Evolutionary conservation across 805 yeast genomes (phyloP), one percentile per base, ranked within the genome.

Genomic region (Starmerella tilneyi): DNA sequence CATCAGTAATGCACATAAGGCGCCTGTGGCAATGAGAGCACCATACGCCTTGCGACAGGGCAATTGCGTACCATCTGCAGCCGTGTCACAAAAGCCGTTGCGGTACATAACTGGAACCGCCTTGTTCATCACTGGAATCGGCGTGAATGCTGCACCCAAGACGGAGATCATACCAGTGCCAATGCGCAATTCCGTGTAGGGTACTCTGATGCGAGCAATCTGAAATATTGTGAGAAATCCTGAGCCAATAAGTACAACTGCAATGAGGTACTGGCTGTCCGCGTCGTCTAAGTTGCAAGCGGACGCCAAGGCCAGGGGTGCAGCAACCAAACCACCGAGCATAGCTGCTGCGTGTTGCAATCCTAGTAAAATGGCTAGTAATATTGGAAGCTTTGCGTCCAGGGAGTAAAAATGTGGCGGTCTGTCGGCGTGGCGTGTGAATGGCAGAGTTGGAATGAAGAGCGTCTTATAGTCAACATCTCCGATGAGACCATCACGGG

Each of bases 11-110:
- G 86, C 83, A 64, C 94, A 84, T 17, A 75, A 71, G 29, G 74
- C 71, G 15, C 86, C 81, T 6, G 94, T 81, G 32, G 81, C 96
- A 51, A 86, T 66, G 31, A 86, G 71, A n/a, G 77, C 76, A 53
- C 96, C 96, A 59, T 84, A 88, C 1, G 94, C 96, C 48, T 81
- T 83, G 4, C 94, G 94, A 66, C 96, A 86, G 3, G 95, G 74
- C 43, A 82, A 69, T 9, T 63, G 53, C 7, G 72, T 75, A 4
- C 95, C 95, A 50, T 76, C 80, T 3, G 71, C 70, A 26, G 66
- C 78, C 5, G 60, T 53, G 1, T 81, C 79, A 64, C 96, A 84
- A 41, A 61, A 65, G 5, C 94, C 94, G 38, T 67, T 69, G 4
- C 57, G 55, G 67, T 86, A 86, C 94, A 86, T 82, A 68, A 79